Conservation (phyloP, 2,329 filamentous ascomycete genomes). For the Dryadomyces sulphureus region DNA sequence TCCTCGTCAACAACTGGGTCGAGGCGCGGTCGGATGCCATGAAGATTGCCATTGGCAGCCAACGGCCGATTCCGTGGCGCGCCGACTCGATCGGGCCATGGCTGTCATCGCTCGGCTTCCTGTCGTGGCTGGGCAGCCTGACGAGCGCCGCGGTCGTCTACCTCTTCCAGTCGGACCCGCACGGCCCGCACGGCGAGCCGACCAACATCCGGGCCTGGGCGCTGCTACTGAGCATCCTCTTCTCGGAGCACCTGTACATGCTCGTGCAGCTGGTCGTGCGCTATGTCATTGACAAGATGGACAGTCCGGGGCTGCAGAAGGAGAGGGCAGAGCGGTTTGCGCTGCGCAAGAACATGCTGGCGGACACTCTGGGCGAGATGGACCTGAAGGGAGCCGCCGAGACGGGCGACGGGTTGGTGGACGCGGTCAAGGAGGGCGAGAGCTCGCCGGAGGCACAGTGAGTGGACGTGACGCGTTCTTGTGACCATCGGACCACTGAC, state of each 20-base stretch:
- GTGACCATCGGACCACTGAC: too few relatives aligned
- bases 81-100: constrained; percentile 91
- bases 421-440: constrained; percentile 20
- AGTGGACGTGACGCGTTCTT: too few relatives aligned
- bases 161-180: constrained; percentile 60
- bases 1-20: constrained; percentile 91
- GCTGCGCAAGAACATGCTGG: constrained; percentile 64
- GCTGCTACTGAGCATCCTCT: constrained; percentile 65
- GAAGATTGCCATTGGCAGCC: constrained; percentile 83
- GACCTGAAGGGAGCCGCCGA: constrained; percentile 27
- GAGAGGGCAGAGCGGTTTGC: constrained; percentile 69
- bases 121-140: constrained; percentile 87
- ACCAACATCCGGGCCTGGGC: constrained; percentile 65
- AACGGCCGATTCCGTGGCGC: constrained; percentile 77
- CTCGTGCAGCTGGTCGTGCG: constrained; percentile 57
- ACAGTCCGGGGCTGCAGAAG: constrained; percentile 74
- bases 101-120: constrained; percentile 69
- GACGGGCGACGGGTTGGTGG: constrained; percentile 24
- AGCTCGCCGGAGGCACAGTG: constrained; percentile 36
- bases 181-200: constrained; percentile 51
- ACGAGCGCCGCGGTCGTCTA: constrained; percentile 81
- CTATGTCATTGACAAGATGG: constrained; percentile 61
- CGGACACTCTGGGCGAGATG: constrained; percentile 52
- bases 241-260: constrained; percentile 86
- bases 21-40: constrained; percentile 80